These are phyloP conservation scores for Nicotiana rustica DNA, from an alignment of 305 asterid species.

Conservation along the genomic window DNA sequence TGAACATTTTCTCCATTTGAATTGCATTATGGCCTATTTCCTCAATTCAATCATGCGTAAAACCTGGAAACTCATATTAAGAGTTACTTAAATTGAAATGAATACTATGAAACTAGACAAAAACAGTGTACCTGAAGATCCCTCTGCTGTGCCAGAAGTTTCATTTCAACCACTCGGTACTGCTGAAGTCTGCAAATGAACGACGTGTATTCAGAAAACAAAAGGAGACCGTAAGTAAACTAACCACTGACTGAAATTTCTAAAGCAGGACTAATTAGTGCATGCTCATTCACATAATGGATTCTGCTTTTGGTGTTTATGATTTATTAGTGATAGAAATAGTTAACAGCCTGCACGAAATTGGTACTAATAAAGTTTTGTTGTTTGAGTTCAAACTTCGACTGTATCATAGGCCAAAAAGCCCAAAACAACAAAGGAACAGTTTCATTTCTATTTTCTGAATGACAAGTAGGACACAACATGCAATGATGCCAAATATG, in stretches of 20 bases:
- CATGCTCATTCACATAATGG: background rate
- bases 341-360: background rate
- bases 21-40: background rate
- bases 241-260: slow-evolving; percentile 8
- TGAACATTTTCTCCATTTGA: slow-evolving; percentile 9
- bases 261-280: slow-evolving; percentile 1
- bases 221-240: slow-evolving; percentile 1
- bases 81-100: background rate
- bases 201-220: background rate
- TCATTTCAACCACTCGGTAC: slow-evolving; percentile 92
- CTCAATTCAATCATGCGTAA: background rate
- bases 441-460: background rate
- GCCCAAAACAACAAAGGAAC: background rate
- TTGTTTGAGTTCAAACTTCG: background rate
- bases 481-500: background rate
- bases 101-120: slow-evolving; percentile 19
- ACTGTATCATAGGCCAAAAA: background rate
- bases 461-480: background rate
- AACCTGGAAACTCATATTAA: background rate
- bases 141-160: slow-evolving; percentile 93
- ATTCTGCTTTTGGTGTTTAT: background rate
- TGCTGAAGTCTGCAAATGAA: slow-evolving; percentile 78
- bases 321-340: background rate
- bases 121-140: slow-evolving; percentile 73
- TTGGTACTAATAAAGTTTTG: background rate